Evolutionary conservation across 352 stramenopile species (phyloP), one percentile per base, ranked within the genome.

Genomic region (Phytophthora quininea): DNA sequence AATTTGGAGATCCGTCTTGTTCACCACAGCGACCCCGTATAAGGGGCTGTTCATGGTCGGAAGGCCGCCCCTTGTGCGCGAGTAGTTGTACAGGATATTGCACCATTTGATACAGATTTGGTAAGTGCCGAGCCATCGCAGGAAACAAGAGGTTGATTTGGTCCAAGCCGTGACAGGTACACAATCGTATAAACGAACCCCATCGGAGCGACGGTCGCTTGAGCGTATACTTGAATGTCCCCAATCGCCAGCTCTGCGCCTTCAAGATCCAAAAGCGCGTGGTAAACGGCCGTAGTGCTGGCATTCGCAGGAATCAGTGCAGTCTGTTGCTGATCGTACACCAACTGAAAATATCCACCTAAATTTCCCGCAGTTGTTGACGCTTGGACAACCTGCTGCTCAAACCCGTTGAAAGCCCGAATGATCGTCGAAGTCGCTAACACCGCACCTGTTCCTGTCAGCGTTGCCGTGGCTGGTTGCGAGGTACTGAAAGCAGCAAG

Each of bases 321-420:
- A 14, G 89, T 98, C 48, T 84, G 86, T 51, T 96, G 81, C 3
- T 95, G 82, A 57, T 95, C 69, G 60, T 97, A 97, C 8, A 71
- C 79, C 31, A 99, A 64, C 37, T 80, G 76, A 62, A 98, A 98
- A 24, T 79, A 79, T 7, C 97, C 97, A 10, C 86, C 83, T 2
- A 98, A 84, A 0, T 54, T 71, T 0, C 84, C 87, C 3, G 67
- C 64, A 19, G 81, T 87, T 1, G 89, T 86, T 2, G 73, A 77
- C 11, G 98, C 74, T 3, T 74, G 89, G 2, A 98, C 66, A 5
- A 82, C 84, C 58, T 99, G 96, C 64, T 98, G 90, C 35, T 98
- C 95, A 55, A 88, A 98, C 4, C 97, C 96, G 19, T 96, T 93
- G 67, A 94, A 97, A 9, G 84, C 89, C 15, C 90, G 73, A 4